Conservation (phyloP, 768 basidiomycete species). For the Collybia mongolica region DNA sequence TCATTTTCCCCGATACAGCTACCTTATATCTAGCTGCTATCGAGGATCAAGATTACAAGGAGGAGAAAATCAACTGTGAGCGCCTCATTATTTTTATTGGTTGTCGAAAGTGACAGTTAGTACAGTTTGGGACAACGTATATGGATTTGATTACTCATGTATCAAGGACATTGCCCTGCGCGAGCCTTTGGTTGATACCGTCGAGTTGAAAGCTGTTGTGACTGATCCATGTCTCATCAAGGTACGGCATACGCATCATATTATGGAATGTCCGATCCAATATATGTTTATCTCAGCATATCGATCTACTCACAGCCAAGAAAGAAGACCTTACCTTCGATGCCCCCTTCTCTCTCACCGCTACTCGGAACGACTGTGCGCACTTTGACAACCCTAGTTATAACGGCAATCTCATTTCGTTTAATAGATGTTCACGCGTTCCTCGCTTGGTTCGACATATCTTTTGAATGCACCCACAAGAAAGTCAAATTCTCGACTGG, state of each 20-base stretch:
- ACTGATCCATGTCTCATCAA: conserved; percentile 91
- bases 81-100: conserved; percentile 14
- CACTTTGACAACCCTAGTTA: conserved; percentile 7
- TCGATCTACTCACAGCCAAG: conserved; percentile 86
- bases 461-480: conserved; percentile 95
- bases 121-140: conserved; percentile 99
- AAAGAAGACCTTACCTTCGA: conserved; percentile 94
- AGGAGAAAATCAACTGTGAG: conserved; percentile 99
- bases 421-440: conserved; percentile 89
- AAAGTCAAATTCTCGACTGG: conserved; percentile 96
- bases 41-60: conserved; percentile 99
- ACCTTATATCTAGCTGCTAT: conserved; percentile 93
- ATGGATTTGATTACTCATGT: conserved; percentile 99
- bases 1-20: conserved; percentile 96
- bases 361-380: conserved; percentile 91
- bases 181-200: conserved; percentile 98
- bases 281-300: conserved; percentile 49
- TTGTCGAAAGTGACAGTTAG: conserved; percentile 4
- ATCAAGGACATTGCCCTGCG: conserved; percentile 98
- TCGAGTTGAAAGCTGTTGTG: conserved; percentile 93
- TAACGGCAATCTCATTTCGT: conserved; percentile 3
- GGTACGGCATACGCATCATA: conserved; percentile 35
- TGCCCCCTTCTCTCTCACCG: conserved; percentile 73
- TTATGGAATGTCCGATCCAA: neutral
- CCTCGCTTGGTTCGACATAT: conserved; percentile 98